These are phyloP conservation scores for Corylus americana DNA, from an alignment of 306 rosid species.

Conservation along the genomic window DNA sequence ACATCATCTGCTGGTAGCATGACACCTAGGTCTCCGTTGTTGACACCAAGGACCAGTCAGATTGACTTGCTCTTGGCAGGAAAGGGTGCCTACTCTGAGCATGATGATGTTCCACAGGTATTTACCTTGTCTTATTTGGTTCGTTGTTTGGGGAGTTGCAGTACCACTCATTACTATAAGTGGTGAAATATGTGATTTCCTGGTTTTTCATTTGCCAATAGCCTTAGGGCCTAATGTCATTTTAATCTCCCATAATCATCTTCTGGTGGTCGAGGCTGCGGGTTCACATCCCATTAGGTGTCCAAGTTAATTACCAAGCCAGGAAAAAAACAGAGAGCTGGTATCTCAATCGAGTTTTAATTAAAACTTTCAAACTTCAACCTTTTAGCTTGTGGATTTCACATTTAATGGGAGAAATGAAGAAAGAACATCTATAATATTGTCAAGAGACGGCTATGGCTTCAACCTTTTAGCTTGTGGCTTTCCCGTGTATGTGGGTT, in stretches of 20 bases:
- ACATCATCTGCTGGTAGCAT: conserved; percentile 98
- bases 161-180: not conserved
- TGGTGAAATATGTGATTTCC: not conserved
- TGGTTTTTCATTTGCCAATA: not conserved
- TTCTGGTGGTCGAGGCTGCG: not conserved
- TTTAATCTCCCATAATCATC: not conserved
- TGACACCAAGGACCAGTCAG: conserved; percentile 95
- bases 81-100: conserved; percentile 90
- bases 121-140: conserved; percentile 19
- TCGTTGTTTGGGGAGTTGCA: conserved; percentile 7
- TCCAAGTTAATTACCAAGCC: not conserved
- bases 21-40: conserved; percentile 97
- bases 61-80: conserved; percentile 91
- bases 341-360: not conserved
- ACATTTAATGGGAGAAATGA: not conserved
- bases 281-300: not conserved
- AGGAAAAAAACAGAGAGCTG: not conserved
- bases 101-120: conserved; percentile 96
- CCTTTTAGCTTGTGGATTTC: not conserved
- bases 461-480: not conserved
- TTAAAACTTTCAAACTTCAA: not conserved
- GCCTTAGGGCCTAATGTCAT: not conserved
- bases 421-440: not conserved
- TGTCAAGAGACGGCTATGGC: not conserved
- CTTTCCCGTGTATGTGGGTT: too few relatives aligned